phyloP scores from a whole-genome alignment of 2,329 filamentous ascomycete genomes.

The Plenodomus biglobosus region DNA sequence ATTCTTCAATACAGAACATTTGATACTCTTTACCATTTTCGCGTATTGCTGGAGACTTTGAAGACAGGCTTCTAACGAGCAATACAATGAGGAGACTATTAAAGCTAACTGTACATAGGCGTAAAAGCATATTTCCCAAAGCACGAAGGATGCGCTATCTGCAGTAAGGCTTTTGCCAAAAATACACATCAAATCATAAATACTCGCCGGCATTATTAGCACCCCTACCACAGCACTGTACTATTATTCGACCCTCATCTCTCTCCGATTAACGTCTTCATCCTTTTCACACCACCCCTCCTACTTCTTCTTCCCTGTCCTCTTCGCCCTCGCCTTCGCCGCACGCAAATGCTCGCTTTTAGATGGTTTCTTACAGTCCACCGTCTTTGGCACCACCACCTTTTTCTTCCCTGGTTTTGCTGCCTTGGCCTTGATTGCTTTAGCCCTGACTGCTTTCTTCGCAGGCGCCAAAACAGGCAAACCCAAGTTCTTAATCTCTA shows the following conservation, averaged over 20 bases:
- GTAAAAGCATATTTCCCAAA: too few species aligned
- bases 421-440: not conserved
- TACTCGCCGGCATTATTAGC: too few species aligned
- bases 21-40: not conserved
- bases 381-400: not conserved
- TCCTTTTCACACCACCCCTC: too few species aligned
- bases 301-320: not conserved
- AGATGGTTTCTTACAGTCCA: not conserved
- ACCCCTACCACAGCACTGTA: too few species aligned
- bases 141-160: too few species aligned
- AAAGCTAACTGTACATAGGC: too few species aligned
- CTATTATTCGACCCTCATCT: too few species aligned
- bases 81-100: not conserved
- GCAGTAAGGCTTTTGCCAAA: too few species aligned
- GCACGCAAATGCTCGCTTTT: not conserved
- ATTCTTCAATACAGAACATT: slow-evolving; percentile 30
- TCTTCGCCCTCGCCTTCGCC: not conserved
- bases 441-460: not conserved
- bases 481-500: not conserved
- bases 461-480: too few species aligned
- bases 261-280: too few species aligned
- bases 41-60: not conserved
- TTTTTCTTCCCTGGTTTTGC: too few species aligned
- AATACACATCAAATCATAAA: too few species aligned
- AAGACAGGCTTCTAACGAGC: not conserved